Conservation (phyloP, 1,284 basidiomycete species). For the Apiotrichum brassicae region DNA sequence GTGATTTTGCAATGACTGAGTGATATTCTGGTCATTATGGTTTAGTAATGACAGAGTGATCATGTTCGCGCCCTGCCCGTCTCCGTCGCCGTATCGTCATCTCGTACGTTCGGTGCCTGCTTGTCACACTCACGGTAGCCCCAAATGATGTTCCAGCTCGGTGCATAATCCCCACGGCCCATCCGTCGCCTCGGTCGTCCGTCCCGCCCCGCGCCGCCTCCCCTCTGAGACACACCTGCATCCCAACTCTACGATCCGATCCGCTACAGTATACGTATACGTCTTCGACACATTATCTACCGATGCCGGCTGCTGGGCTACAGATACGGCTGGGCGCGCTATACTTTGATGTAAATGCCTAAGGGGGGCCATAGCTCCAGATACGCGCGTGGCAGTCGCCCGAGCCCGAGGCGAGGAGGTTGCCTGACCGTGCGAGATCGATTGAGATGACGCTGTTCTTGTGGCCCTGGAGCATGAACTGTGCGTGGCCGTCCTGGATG, state of each 20-base stretch:
- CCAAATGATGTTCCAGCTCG: no score
- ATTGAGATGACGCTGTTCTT: slow-evolving; percentile 87
- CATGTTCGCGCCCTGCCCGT: no score
- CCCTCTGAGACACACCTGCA: background rate
- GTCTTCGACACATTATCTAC: slow-evolving; percentile 3
- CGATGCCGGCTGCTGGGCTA: background rate
- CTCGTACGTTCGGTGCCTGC: no score
- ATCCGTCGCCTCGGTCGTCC: no score
- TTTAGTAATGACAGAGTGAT: no score
- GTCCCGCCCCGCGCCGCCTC: no score
- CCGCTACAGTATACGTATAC: slow-evolving; percentile 6
- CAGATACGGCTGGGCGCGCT: no score
- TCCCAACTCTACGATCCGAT: slow-evolving; percentile 1
- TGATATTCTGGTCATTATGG: no score
- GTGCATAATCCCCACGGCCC: no score
- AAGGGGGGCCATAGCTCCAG: slow-evolving; percentile 52
- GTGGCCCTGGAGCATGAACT: slow-evolving; percentile 81
- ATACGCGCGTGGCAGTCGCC: slow-evolving; percentile 78
- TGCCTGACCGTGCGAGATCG: slow-evolving; percentile 67
- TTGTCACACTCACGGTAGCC: no score
- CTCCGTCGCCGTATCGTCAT: no score
- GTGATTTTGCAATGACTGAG: no score
- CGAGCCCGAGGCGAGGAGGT: slow-evolving; percentile 73
- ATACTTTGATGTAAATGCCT: background rate
- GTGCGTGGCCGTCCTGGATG: slow-evolving; percentile 62